These are phyloP conservation scores for Allomyces macrogynus DNA, from an alignment of 192 early-diverging fungal species.

Conservation along the genomic window DNA sequence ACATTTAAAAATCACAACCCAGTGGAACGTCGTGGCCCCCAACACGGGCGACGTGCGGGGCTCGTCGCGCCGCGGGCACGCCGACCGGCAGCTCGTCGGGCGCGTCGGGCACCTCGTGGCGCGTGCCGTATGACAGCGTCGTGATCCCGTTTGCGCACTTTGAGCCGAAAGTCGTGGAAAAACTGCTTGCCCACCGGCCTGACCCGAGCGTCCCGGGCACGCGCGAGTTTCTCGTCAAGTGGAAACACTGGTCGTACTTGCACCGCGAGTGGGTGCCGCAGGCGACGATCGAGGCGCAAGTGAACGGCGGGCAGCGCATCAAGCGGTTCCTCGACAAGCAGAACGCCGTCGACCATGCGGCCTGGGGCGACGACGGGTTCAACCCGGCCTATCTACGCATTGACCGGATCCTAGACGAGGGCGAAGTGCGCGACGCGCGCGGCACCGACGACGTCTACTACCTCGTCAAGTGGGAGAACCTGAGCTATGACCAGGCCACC, in stretches of 20 bases:
- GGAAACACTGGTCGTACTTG: conserved; percentile 57
- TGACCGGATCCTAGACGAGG: conserved; percentile 69
- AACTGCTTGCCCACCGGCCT: conserved; percentile 24
- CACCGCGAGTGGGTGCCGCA: conserved; percentile 51
- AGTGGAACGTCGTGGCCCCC: no score
- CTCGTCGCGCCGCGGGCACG: no score
- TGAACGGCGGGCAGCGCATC: conserved; percentile 44
- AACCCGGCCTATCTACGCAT: conserved; percentile 45
- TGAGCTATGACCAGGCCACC: conserved; percentile 46
- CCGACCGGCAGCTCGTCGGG: no score
- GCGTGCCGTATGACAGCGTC: not conserved
- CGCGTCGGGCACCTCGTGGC: not conserved
- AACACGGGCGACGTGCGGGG: no score
- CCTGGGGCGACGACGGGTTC: conserved; percentile 33
- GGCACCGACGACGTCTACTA: conserved; percentile 39
- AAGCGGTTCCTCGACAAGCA: conserved; percentile 54
- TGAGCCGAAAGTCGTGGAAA: conserved; percentile 20
- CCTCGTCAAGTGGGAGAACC: conserved; percentile 54
- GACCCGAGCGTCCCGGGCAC: conserved; percentile 15
- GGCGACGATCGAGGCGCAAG: conserved; percentile 21
- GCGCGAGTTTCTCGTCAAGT: conserved; percentile 55
- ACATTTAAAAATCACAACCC: no score
- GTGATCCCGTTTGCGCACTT: not conserved
- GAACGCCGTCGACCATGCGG: conserved; percentile 24
- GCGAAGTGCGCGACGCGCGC: conserved; percentile 31